Evolutionary conservation across 2,329 filamentous ascomycete genomes (phyloP), one percentile per base, ranked within the genome.

Genomic region (Juglanconis oblonga): DNA sequence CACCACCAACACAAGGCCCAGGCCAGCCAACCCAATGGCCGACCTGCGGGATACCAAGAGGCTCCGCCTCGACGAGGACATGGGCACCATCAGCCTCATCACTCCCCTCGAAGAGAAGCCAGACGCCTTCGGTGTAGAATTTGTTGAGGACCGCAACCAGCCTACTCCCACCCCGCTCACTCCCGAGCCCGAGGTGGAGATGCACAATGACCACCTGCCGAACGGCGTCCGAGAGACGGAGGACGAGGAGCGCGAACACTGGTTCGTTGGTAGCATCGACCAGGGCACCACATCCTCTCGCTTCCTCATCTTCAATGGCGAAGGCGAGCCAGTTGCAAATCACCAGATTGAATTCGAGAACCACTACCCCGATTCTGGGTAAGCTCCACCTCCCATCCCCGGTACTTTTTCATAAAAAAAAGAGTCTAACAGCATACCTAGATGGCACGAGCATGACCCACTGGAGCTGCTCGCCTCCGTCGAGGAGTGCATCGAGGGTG

Each of bases 401-500:
- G 59, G 61, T 64, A 59, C 64, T 31, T 47, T 55, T 9, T 7
- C 3, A 32, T 11, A 35, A n/a, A 17, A 38, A n/a, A 29, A 10
- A 8, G 1, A 10, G 8, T 10, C 47, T 52, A 50, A 64, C 65
- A 59, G 56, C 40, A 52, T 31, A 44, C 29, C 36, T 14, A 94
- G 91, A 74, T 96, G 91, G 91, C 91, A 96, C 73, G 92, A 97
- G 73, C 92, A 96, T 71, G 88, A 96, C 68, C 91, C 92, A 4
- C 76, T 85, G 54, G 90, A 92, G 70, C 84, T 97, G 57, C 80
- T 96, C 50, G 77, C 79, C 57, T 89, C 91, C 1, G 91, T 94
- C 36, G 84, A 91, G 69, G 82, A 82, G 64, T 97, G 92, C 74
- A 92, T 96, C 66, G 88, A 92, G 66, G 84, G 86, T 64, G 90